These are phyloP conservation scores for Ascochyta fabae DNA, from an alignment of 2,329 filamentous ascomycete species.

Conservation along the genomic window DNA sequence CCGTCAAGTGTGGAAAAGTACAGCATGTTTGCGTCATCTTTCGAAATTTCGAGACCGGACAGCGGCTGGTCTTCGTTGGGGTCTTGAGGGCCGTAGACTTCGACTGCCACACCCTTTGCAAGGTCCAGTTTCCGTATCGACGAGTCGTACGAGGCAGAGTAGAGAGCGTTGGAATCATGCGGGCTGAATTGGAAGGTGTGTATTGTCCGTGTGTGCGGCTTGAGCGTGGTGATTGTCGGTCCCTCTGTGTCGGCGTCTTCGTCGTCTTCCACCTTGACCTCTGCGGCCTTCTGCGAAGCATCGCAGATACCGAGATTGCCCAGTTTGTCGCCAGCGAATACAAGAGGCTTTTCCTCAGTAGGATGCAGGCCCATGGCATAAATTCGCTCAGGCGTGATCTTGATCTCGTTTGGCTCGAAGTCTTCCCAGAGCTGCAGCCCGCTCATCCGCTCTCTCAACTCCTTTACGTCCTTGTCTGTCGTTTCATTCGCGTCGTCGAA, in stretches of 20 bases:
- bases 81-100: constrained; percentile 79
- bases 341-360: constrained; percentile 79
- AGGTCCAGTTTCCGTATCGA: constrained; percentile 88
- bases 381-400: constrained; percentile 32
- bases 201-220: constrained; percentile 88
- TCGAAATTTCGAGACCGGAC: constrained; percentile 81
- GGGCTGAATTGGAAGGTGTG: constrained; percentile 81
- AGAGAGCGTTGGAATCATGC: constrained; percentile 75
- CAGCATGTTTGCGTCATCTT: constrained; percentile 72
- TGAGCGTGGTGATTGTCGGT: constrained; percentile 86
- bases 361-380: constrained; percentile 92
- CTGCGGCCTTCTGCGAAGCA: constrained; percentile 71
- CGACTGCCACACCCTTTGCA: constrained; percentile 76
- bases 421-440: constrained; percentile 79
- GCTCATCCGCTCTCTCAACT: constrained; percentile 77
- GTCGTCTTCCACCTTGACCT: constrained; percentile 63
- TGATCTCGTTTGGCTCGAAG: constrained; percentile 73
- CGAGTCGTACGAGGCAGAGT: constrained; percentile 89
- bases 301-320: constrained; percentile 92
- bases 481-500: constrained; percentile 84
- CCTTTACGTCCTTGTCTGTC: constrained; percentile 75
- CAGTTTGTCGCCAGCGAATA: constrained; percentile 94
- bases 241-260: constrained; percentile 69
- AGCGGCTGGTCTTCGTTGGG: constrained; percentile 76
- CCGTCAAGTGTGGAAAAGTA: constrained; percentile 90